Evolutionary conservation across 345 rosid species (phyloP), one percentile per base, ranked within the genome.

Genomic region (Nephelium lappaceum): DNA sequence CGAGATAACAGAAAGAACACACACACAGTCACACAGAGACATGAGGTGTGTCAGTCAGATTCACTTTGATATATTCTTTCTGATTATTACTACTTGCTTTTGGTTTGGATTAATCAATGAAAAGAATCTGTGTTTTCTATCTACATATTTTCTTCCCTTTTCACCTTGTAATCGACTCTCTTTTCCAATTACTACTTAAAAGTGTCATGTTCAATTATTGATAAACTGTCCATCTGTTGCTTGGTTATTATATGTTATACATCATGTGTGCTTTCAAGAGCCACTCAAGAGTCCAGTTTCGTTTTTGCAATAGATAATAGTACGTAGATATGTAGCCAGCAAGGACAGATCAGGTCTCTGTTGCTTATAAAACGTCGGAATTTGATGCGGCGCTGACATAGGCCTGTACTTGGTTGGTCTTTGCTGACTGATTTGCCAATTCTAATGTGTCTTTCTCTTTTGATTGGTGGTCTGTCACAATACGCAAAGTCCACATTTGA

Each of bases 81-180:
- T 60, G 11, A 19, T 60, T 53, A 49, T 49, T 25, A 58, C 25
- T 69, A 31, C 36, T 31, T 58, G 41, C n/a, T 39, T 39, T 25
- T 25, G 39, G 61, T 73, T 42, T 43, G 45, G 61, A 24, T 24
- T 53, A 76, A 76, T 53, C 55, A 68, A 76, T 53, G 78, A 38
- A 31, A 57, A 47, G 78, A 64, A 75, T 65, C 61, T 63, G 18
- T 51, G 58, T 45, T 19, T 63, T 18, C 70, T 12, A 63, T 16
- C 12, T 25, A 19, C 39, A 49, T 31, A 49, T 49, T 8, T 27
- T 36, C 8, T 31, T 53, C 10, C 18, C 18, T 21, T 1, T 16
- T 66, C 5, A 31, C 15, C 5, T 69, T 69, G 38, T 69, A 21
- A 45, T 21, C 11, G 19, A 67, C 70, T 21, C 72, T 69, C 36